phyloP scores from a whole-genome alignment of 2,329 filamentous ascomycete species.

The Cercospora zeae-maydis region DNA sequence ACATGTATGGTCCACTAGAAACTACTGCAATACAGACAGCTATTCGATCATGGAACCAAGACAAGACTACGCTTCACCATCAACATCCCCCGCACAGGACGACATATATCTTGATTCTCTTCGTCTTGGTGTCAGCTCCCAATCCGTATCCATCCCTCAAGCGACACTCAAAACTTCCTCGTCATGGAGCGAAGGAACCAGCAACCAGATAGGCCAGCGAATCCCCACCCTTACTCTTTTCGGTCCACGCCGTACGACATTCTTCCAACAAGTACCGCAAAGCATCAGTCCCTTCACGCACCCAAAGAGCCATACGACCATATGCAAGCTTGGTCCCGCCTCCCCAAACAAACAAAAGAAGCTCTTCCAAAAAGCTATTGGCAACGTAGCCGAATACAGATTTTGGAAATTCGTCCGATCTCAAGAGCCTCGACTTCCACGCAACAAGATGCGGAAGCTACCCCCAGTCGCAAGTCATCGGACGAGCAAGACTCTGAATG shows the following conservation, averaged over 20 bases:
- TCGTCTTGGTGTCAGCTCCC: no score
- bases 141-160: no score
- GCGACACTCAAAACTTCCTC: no score
- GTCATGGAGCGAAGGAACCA: no score
- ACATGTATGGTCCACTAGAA: not conserved
- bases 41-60: not conserved
- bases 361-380: not conserved
- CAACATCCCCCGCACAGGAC: not conserved
- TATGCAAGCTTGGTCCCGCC: not conserved
- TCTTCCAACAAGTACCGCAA: not conserved
- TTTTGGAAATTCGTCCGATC: not conserved
- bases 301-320: not conserved
- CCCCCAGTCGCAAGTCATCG: no score
- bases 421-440: not conserved
- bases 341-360: not conserved
- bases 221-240: no score
- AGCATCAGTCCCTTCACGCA: not conserved
- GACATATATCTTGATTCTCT: not conserved
- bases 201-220: no score
- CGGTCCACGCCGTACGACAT: not conserved
- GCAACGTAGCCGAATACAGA: not conserved
- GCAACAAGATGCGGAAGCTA: not conserved
- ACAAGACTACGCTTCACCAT: not conserved
- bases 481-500: not conserved
- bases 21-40: not conserved